Conservation (phyloP, 179 eudicot genomes). For the Beta lomatogona region DNA sequence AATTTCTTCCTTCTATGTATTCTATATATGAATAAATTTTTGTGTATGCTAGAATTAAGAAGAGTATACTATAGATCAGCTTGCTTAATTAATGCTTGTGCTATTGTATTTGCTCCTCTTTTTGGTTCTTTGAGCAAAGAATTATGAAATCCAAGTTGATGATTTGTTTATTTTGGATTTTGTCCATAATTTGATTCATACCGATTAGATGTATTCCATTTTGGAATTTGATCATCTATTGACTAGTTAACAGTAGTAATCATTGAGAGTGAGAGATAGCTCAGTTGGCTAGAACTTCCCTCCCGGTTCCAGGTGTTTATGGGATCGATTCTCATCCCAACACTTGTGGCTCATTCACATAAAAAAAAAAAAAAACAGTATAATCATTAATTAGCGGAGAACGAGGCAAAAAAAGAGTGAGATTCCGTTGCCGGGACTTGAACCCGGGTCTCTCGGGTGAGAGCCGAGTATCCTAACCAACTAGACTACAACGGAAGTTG, state of each 20-base stretch:
- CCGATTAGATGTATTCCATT: background rate
- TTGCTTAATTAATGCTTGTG: background rate
- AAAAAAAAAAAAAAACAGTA: too few species aligned
- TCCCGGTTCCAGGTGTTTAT: too few species aligned
- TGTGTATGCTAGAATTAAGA: background rate
- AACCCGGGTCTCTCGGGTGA: slow-evolving; percentile 99
- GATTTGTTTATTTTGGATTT: background rate
- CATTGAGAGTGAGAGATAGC: too few species aligned
- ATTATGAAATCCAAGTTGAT: background rate
- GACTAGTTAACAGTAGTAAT: too few species aligned
- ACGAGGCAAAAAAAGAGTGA: background rate
- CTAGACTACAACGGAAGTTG: slow-evolving; percentile 97
- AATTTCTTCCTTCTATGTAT: too few species aligned
- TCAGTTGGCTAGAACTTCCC: too few species aligned
- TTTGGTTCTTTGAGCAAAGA: too few species aligned
- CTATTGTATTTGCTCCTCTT: background rate
- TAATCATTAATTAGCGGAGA: too few species aligned
- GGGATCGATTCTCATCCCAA: too few species aligned
- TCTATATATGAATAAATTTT: background rate
- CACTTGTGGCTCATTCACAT: too few species aligned
- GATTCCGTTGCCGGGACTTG: slow-evolving; percentile 95
- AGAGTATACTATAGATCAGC: background rate
- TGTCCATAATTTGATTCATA: background rate
- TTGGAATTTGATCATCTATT: too few species aligned
- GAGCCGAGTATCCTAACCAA: slow-evolving; percentile 99